These are phyloP conservation scores for Zygoascus meyerae DNA, from an alignment of 1,139 yeast genomes.

Conservation along the genomic window DNA sequence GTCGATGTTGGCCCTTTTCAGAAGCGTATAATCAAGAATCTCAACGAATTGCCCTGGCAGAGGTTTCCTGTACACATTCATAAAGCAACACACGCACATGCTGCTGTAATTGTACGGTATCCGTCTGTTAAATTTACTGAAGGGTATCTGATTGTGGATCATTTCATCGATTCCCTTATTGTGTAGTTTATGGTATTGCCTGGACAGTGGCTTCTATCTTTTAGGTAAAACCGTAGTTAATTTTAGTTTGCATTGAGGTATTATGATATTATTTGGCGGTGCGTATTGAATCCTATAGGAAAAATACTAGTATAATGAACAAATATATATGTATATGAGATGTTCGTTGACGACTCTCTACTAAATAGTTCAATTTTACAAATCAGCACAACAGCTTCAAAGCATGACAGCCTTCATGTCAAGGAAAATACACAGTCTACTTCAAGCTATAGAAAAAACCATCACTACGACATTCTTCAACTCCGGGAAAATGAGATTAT, in stretches of 20 bases:
- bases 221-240: conserved; percentile 50
- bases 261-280: no score
- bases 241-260: conserved; percentile 50
- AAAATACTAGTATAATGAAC: no score
- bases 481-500: no score
- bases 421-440: no score
- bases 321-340: no score
- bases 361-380: no score
- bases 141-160: conserved; percentile 62
- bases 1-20: conserved; percentile 36
- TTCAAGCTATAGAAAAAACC: no score
- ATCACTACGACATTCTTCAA: no score
- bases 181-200: neutral
- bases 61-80: conserved; percentile 68
- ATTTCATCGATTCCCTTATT: conserved; percentile 45
- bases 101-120: conserved; percentile 71
- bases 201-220: conserved; percentile 50
- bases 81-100: conserved; percentile 63
- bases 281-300: no score
- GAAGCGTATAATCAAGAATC: conserved; percentile 45
- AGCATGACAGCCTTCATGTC: no score
- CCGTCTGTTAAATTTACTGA: conserved; percentile 49
- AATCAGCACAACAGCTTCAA: no score
- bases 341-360: no score
- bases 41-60: conserved; percentile 59